A percentile compares a stretch with the other conserved stretches of the same genome.
Conservation (phyloP, 768 basidiomycete genomes). For the Hebeloma cylindrosporum region DNA sequence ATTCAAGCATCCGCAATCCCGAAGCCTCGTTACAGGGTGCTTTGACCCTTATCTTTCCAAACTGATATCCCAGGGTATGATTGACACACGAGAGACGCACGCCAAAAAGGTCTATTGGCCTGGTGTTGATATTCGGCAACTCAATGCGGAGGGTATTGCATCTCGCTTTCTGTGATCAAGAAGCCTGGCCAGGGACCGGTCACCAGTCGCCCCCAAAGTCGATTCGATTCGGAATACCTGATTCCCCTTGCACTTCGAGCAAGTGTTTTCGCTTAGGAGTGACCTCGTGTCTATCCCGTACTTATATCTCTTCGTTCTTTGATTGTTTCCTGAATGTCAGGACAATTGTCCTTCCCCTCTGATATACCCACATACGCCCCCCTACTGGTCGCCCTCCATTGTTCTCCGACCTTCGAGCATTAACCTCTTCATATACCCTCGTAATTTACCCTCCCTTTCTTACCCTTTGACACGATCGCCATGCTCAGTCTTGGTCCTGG, state of each 20-base stretch:
- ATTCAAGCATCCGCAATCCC: conserved; percentile 12
- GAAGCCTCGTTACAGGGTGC: conserved; percentile 24
- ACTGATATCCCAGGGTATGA: too few relatives aligned
- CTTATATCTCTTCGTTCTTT: conserved; percentile 35
- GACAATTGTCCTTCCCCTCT: conserved; percentile 35
- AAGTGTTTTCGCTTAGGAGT: conserved; percentile 35
- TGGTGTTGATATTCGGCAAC: conserved; percentile 26
- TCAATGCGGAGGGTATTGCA: conserved; percentile 24
- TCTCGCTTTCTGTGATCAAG: conserved; percentile 25
- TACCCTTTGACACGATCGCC: conserved; percentile 31
- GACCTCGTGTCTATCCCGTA: conserved; percentile 42
- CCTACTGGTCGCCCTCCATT: conserved; percentile 6
- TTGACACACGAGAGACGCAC: conserved; percentile 18
- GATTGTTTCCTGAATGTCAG: conserved; percentile 36
- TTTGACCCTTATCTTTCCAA: conserved; percentile 28
- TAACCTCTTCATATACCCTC: conserved; percentile 19
- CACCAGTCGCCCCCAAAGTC: too few relatives aligned
- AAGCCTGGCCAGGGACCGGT: conserved; percentile 31
- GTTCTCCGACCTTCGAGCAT: conserved; percentile 15
- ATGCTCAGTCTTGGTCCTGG: conserved; percentile 68
- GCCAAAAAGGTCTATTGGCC: conserved; percentile 24
- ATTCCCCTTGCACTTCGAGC: conserved; percentile 30
- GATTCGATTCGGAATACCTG: conserved; percentile 33
- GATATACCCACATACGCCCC: conserved; percentile 21
- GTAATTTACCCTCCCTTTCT: conserved; percentile 25